Conservation (phyloP, 306 rosid species). For the Datisca glomerata region DNA sequence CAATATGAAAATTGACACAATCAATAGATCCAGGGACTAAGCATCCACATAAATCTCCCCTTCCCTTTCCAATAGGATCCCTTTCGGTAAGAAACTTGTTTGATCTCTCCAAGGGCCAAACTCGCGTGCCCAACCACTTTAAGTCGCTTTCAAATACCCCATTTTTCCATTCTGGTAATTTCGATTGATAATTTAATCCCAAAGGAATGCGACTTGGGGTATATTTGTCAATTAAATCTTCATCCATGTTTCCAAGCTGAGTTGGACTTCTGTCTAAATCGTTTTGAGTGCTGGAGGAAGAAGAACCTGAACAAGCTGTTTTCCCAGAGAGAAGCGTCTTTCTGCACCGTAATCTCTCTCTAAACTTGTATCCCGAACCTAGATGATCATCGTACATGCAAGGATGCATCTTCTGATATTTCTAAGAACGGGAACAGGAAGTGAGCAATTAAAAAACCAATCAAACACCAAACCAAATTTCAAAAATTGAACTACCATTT, state of each 20-base stretch:
- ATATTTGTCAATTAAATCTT: conserved; percentile 13
- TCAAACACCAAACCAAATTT: too few species aligned
- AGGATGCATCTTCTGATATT: conserved; percentile 67
- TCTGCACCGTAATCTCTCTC: conserved; percentile 36
- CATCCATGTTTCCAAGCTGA: conserved; percentile 12
- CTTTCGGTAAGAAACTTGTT: conserved; percentile 41
- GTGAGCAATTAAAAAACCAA: background rate
- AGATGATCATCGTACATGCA: conserved; percentile 46
- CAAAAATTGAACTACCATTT: too few species aligned
- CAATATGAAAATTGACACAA: conserved; percentile 56
- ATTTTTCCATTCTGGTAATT: conserved; percentile 53
- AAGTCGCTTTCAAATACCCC: conserved; percentile 36
- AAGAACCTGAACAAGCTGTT: conserved; percentile 5
- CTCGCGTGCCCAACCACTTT: conserved; percentile 60
- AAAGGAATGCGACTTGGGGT: conserved; percentile 12
- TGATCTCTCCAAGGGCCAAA: conserved; percentile 45
- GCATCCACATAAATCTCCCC: conserved; percentile 71
- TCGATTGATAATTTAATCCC: conserved; percentile 47
- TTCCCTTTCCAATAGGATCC: conserved; percentile 78
- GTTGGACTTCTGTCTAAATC: conserved; percentile 15
- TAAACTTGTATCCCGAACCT: conserved; percentile 43
- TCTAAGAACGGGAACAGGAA: conserved; percentile 22
- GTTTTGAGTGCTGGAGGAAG: conserved; percentile 5
- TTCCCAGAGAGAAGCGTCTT: conserved; percentile 20
- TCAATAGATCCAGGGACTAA: conserved; percentile 36